A percentile compares a stretch with the other conserved stretches of the same genome.
Conservation (phyloP, 106 monocot species). For the Agapanthus africanus region DNA sequence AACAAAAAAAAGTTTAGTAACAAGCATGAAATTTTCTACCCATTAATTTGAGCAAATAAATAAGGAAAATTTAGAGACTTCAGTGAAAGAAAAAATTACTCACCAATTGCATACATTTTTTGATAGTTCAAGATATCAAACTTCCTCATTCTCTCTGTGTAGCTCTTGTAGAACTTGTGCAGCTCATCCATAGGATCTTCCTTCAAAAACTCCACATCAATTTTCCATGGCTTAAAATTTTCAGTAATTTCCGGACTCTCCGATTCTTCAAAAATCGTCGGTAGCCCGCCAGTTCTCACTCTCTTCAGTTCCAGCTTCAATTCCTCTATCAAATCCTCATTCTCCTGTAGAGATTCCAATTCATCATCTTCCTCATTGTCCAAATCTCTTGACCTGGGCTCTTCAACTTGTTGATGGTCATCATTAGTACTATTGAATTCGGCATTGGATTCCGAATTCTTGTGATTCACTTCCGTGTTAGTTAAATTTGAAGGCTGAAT, state of each 20-base stretch:
- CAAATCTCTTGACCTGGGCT: neutral
- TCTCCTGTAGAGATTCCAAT: constrained; percentile 68
- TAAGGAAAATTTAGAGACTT: too few species aligned
- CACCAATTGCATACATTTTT: constrained; percentile 95
- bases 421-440: neutral
- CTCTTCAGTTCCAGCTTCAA: constrained; percentile 69
- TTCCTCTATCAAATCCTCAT: constrained; percentile 80
- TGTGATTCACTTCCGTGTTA: neutral
- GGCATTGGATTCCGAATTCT: neutral
- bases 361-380: constrained; percentile 45
- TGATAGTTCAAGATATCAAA: constrained; percentile 78
- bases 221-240: constrained; percentile 44
- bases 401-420: constrained; percentile 2
- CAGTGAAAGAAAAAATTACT: constrained; percentile 16
- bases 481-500: neutral
- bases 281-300: constrained; percentile 46
- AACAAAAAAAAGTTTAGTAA: too few species aligned
- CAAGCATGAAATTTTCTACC: neutral
- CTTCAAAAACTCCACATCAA: constrained; percentile 32
- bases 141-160: constrained; percentile 80
- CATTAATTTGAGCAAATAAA: too few species aligned
- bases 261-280: constrained; percentile 76
- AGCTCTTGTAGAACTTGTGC: constrained; percentile 72
- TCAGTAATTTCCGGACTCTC: constrained; percentile 39
- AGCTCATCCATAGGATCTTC: constrained; percentile 70